Evolutionary conservation across 805 yeast genomes (phyloP), one percentile per base, ranked within the genome.

Genomic region (Candida ovalis): DNA sequence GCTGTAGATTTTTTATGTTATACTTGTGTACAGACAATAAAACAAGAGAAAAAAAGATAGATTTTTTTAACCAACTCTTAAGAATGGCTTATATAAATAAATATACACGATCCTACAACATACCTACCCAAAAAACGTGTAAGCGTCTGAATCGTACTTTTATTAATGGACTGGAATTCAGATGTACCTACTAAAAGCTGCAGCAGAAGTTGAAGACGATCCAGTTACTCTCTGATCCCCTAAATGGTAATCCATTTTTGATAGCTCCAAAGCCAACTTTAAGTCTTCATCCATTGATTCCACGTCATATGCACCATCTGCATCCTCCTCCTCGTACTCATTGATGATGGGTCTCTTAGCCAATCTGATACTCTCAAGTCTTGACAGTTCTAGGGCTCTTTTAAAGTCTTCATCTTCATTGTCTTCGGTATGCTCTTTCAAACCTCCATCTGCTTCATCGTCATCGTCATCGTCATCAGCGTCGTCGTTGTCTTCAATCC

Each of bases 301-400:
- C 28, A 32, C 38, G 6, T 30, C 37, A 22, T 41, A 40, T 4
- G 35, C 45, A 9, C 30, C 10, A 15, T 35, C 24, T 3, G 30
- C 30, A 23, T 10, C 42, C 17, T 15, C 39, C 10, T 30, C 35
- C 12, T 18, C 22, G 8, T n/a, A 13, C 4, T 22, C 21, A 22
- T 24, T 15, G 9, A n/a, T n/a, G 30, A n/a, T 10, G 19, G 40
- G 45, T 9, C 18, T 36, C 19, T 48, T 53, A 15, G 40, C 35
- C 13, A 36, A 23, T 19, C 48, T 30, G 15, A 28, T 42, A 39
- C 35, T 42, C 27, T 55, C 60, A 6, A 35, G 19, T 24, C 47
- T 51, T 3, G 65, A 61, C 9, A 60, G 32, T 32, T 57, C 61
- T 8, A 61, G 27, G 8, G 30, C 49, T 19, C 15, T 23, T 13